phyloP scores from a whole-genome alignment of 164 flowering plant genomes.

The Nymphaea colorata region DNA sequence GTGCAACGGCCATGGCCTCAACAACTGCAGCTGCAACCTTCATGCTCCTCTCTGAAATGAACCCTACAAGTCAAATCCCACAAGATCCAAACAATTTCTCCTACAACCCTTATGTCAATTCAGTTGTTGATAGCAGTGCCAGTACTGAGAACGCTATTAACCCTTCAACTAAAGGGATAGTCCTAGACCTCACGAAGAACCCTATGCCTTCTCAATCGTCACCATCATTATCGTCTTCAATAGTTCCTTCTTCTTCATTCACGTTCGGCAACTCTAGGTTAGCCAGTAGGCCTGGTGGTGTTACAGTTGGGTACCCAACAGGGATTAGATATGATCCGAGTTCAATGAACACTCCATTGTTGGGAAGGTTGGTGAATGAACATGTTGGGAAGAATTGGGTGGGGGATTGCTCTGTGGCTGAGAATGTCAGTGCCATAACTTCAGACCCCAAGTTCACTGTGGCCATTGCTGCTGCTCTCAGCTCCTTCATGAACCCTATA shows the following conservation, averaged over 20 bases:
- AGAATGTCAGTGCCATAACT: constrained; percentile 37
- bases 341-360: constrained; percentile 9
- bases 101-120: constrained; percentile 4
- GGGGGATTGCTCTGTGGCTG: constrained; percentile 19
- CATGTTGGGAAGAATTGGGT: constrained; percentile 6
- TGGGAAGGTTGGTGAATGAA: constrained; percentile 24
- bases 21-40: constrained; percentile 35
- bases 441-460: constrained; percentile 61
- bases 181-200: constrained; percentile 31
- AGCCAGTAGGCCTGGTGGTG: background rate
- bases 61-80: constrained; percentile 10
- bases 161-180: constrained; percentile 21
- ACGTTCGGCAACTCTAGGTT: background rate
- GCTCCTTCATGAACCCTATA: constrained; percentile 42
- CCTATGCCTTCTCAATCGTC: background rate
- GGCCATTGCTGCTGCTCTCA: constrained; percentile 68
- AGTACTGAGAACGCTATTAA: background rate
- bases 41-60: constrained; percentile 19
- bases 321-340: background rate
- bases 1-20: constrained; percentile 65
- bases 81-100: background rate
- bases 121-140: background rate
- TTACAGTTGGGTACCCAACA: background rate
- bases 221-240: background rate
- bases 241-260: background rate